These are phyloP conservation scores for peach (Prunus persica) DNA, from an alignment of 306 rosid species.

Conservation along the genomic window DNA sequence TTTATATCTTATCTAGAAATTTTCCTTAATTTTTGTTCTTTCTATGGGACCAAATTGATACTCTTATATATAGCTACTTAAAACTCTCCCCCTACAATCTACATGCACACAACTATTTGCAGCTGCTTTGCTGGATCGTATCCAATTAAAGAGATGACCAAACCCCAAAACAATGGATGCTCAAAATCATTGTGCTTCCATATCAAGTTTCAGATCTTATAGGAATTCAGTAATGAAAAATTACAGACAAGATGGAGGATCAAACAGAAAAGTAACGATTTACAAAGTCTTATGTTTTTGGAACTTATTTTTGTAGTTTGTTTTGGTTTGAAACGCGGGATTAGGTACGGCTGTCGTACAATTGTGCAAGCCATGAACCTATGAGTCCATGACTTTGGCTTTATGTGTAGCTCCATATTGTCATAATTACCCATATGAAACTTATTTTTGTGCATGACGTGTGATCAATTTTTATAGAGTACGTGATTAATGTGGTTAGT, in stretches of 20 bases:
- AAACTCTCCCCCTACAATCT: not conserved
- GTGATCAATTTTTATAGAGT: not conserved
- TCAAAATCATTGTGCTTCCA: not conserved
- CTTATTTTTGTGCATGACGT: too few relatives aligned
- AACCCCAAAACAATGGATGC: not conserved
- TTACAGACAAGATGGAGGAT: not conserved
- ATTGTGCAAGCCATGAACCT: conserved; percentile 26
- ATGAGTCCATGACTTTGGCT: not conserved
- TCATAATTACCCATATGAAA: not conserved
- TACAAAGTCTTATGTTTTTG: not conserved
- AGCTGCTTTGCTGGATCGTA: conserved; percentile 2
- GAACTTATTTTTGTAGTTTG: not conserved
- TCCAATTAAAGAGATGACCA: not conserved
- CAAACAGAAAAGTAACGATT: not conserved
- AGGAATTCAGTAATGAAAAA: not conserved
- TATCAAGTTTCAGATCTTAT: not conserved
- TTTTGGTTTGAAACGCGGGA: conserved; percentile 12
- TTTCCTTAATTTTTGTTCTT: too few relatives aligned
- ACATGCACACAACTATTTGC: not conserved
- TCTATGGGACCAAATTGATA: not conserved
- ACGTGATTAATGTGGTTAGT: too few relatives aligned
- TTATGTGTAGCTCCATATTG: conserved; percentile 16
- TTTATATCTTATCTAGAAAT: too few relatives aligned
- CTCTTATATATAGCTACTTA: not conserved
- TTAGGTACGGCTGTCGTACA: conserved; percentile 30